These are phyloP conservation scores for Rhododendron mucronatum DNA, from an alignment of 148 eudicot genomes.

Conservation along the genomic window DNA sequence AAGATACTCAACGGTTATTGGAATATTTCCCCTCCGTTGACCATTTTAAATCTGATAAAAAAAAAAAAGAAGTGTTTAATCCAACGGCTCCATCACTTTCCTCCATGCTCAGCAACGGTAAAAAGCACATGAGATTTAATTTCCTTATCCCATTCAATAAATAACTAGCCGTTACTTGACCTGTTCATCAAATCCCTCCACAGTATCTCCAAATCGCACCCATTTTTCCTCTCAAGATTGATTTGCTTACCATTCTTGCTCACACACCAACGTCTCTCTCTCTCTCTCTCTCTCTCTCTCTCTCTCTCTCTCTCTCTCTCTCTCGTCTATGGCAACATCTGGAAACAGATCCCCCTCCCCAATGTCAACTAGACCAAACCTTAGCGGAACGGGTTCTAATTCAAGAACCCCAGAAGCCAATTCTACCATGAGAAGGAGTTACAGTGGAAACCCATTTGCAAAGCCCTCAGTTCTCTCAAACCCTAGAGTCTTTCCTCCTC, in stretches of 20 bases:
- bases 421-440: slow-evolving; percentile 34
- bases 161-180: neutral
- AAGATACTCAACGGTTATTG: neutral
- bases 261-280: neutral
- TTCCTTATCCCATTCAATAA: neutral
- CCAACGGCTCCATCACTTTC: neutral
- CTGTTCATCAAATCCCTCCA: slow-evolving; percentile 10
- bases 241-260: slow-evolving; percentile 17
- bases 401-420: slow-evolving; percentile 31
- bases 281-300: neutral
- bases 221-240: neutral
- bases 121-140: neutral
- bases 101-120: neutral
- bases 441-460: slow-evolving; percentile 43
- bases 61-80: neutral
- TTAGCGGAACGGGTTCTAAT: neutral
- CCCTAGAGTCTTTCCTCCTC: slow-evolving; percentile 27
- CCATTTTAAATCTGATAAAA: neutral
- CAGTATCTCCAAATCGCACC: neutral
- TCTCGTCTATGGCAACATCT: slow-evolving; percentile 27
- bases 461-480: slow-evolving; percentile 44
- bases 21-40: neutral
- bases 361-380: slow-evolving; percentile 22
- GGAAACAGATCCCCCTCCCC: slow-evolving; percentile 49
- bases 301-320: neutral